Evolutionary conservation across 257 asterid genomes (phyloP).

Genomic region (Primulina eburnea): DNA sequence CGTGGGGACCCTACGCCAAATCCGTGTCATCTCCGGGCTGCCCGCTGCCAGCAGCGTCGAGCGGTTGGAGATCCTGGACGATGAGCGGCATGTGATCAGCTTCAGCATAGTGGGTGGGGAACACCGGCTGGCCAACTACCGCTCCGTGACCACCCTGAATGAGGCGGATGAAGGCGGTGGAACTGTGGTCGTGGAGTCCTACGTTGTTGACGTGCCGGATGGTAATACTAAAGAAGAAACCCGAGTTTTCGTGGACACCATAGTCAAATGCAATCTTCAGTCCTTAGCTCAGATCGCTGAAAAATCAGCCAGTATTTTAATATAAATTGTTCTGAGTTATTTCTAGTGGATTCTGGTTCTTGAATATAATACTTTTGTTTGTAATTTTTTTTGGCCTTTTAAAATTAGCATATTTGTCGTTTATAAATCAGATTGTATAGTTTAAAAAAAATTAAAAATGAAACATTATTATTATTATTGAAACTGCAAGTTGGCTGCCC

Average conservation of each 20-base stretch:
- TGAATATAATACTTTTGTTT: background rate
- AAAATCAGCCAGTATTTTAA: conserved; percentile 6
- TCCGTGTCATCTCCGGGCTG: conserved; percentile 13
- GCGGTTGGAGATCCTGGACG: conserved; percentile 20
- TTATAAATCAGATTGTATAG: background rate
- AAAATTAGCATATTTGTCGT: background rate
- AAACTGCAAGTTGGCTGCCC: too few relatives aligned
- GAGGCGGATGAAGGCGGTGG: background rate
- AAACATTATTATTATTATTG: too few relatives aligned
- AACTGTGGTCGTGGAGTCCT: conserved; percentile 23
- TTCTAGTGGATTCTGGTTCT: background rate
- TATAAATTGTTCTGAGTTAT: background rate
- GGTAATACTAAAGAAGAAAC: conserved; percentile 41
- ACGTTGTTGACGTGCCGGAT: conserved; percentile 39
- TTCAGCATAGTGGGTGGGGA: conserved; percentile 1
- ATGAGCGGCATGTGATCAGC: conserved; percentile 16
- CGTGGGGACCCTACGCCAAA: conserved; percentile 10
- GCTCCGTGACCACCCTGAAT: conserved; percentile 15
- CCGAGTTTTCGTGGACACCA: conserved; percentile 36
- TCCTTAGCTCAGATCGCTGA: conserved; percentile 36
- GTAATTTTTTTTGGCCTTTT: too few relatives aligned
- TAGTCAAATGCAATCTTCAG: conserved; percentile 37
- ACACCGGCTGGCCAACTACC: conserved; percentile 16
- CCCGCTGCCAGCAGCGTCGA: conserved; percentile 21
- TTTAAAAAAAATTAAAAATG: too few relatives aligned